phyloP scores from a whole-genome alignment of 768 basidiomycete genomes.

The Mycena haematopus region DNA sequence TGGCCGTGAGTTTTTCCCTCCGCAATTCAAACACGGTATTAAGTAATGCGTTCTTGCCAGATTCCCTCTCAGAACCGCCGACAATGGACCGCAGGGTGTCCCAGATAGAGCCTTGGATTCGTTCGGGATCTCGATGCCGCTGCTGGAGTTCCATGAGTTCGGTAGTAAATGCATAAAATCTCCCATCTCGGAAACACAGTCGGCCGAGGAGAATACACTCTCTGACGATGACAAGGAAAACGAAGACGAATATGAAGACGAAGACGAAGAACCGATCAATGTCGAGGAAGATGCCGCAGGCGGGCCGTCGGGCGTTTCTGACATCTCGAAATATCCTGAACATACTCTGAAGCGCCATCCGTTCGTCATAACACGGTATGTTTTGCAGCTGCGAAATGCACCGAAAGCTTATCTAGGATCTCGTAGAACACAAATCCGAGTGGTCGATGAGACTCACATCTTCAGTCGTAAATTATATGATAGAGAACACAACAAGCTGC shows the following conservation, averaged over 20 bases:
- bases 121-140: conserved; percentile 19
- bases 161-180: conserved; percentile 6
- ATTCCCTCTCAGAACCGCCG: conserved; percentile 18
- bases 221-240: not conserved
- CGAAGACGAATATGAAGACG: not conserved
- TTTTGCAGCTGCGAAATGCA: not conserved
- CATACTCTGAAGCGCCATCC: conserved; percentile 38
- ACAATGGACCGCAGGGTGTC: not conserved
- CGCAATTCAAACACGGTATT: not conserved
- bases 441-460: conserved; percentile 39
- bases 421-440: conserved; percentile 41
- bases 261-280: not conserved
- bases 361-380: conserved; percentile 43
- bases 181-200: not conserved
- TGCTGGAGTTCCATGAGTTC: conserved; percentile 26
- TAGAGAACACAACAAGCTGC: conserved; percentile 34
- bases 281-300: not conserved
- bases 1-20: conserved; percentile 21
- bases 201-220: not conserved
- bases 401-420: no score
- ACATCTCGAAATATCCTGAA: conserved; percentile 16
- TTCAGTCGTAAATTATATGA: conserved; percentile 33
- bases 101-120: conserved; percentile 24
- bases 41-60: not conserved
- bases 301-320: not conserved